phyloP scores from a whole-genome alignment of 2,329 filamentous ascomycete species.

The Sporothrix euskadiensis region DNA sequence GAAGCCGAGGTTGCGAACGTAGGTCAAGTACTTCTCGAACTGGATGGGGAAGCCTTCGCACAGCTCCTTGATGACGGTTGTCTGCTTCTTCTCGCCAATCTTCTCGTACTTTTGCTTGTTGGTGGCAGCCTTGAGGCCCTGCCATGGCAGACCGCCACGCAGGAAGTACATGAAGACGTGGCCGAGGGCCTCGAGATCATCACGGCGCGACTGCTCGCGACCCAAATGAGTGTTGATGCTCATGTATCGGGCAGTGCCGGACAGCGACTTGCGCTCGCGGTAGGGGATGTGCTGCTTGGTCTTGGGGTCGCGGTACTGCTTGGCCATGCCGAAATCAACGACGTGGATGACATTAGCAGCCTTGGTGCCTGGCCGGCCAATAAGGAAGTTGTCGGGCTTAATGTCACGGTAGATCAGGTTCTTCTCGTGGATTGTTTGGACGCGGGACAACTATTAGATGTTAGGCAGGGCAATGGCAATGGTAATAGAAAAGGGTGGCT shows the following conservation, averaged over 20 bases:
- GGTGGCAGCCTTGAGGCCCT: slow-evolving; percentile 69
- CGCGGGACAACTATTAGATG: slow-evolving; percentile 70
- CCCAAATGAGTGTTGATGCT: slow-evolving; percentile 99
- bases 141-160: slow-evolving; percentile 69
- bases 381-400: slow-evolving; percentile 99
- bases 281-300: slow-evolving; percentile 99
- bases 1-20: slow-evolving; percentile 96
- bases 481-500: not conserved
- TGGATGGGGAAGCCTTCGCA: slow-evolving; percentile 96
- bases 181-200: slow-evolving; percentile 86
- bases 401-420: slow-evolving; percentile 99
- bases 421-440: slow-evolving; percentile 95
- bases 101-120: slow-evolving; percentile 99
- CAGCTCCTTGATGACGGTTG: slow-evolving; percentile 92
- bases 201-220: slow-evolving; percentile 90
- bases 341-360: slow-evolving; percentile 98
- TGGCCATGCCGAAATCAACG: slow-evolving; percentile 99
- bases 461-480: slow-evolving; percentile 16
- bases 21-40: slow-evolving; percentile 96
- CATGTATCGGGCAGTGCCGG: slow-evolving; percentile 97
- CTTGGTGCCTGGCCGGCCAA: slow-evolving; percentile 88
- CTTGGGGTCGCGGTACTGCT: slow-evolving; percentile 98
- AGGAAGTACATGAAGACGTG: slow-evolving; percentile 77
- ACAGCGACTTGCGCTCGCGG: slow-evolving; percentile 92
- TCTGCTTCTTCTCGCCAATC: slow-evolving; percentile 99